Conservation (phyloP, 352 stramenopile species). For the Globisporangium middletonii region DNA sequence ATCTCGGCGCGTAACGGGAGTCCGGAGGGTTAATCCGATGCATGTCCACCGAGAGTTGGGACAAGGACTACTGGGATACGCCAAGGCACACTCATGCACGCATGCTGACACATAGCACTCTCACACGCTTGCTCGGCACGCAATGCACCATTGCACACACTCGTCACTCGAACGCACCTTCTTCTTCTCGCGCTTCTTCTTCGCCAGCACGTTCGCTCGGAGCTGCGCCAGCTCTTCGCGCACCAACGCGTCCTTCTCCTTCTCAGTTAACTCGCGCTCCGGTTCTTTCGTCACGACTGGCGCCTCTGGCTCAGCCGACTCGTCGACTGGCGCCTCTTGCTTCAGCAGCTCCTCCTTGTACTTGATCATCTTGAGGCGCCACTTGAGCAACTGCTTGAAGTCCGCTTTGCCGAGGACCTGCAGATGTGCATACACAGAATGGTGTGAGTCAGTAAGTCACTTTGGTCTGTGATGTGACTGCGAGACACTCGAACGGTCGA, state of each 20-base stretch:
- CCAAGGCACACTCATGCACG: conserved; percentile 23
- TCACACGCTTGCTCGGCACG: conserved; percentile 11
- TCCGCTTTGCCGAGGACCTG: conserved; percentile 97
- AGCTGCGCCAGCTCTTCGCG: conserved; percentile 82
- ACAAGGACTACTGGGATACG: conserved; percentile 89
- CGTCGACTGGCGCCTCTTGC: conserved; percentile 35
- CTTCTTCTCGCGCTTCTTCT: conserved; percentile 90
- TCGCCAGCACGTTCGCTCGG: conserved; percentile 63
- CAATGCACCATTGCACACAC: conserved; percentile 13
- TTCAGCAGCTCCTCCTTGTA: conserved; percentile 84
- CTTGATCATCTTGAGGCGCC: conserved; percentile 92
- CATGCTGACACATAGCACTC: conserved; percentile 17
- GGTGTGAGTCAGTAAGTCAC: background rate
- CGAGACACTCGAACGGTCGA: background rate
- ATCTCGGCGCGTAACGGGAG: conserved; percentile 86
- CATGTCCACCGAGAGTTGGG: conserved; percentile 71
- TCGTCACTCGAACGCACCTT: conserved; percentile 48
- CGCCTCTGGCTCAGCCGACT: conserved; percentile 15
- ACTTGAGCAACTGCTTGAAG: conserved; percentile 97
- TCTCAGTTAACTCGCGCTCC: conserved; percentile 61
- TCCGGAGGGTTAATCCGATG: conserved; percentile 89
- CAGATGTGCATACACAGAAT: background rate
- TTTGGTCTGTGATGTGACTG: background rate
- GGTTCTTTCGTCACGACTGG: conserved; percentile 17
- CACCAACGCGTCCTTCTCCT: conserved; percentile 77